A percentile compares a stretch with the other conserved stretches of the same genome.
Evolutionary conservation across 805 yeast genomes (phyloP).

Genomic region (Grigorovia humatica): DNA sequence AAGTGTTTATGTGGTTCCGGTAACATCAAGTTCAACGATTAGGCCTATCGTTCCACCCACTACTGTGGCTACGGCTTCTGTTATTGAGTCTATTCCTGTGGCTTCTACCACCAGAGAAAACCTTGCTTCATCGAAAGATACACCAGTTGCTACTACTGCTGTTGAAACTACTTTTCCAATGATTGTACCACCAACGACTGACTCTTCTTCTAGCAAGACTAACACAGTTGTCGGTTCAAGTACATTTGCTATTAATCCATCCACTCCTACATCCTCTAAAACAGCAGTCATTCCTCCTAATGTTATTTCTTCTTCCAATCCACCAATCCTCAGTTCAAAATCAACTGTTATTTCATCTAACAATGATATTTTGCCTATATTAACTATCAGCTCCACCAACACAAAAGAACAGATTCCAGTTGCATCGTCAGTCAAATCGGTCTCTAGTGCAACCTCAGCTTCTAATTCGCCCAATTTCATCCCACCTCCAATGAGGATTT

Average conservation of each 20-base stretch:
- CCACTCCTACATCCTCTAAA: background rate
- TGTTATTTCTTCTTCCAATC: background rate
- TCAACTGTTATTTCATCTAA: background rate
- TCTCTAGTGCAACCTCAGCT: background rate
- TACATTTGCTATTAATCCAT: background rate
- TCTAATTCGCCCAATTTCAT: background rate
- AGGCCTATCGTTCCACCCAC: too few species aligned
- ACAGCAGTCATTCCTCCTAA: background rate
- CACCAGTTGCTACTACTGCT: background rate
- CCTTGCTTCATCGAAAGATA: background rate
- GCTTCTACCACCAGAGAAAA: background rate
- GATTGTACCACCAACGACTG: background rate
- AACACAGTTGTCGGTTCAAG: background rate
- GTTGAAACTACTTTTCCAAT: background rate
- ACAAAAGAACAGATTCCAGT: too few species aligned
- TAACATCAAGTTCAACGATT: too few species aligned
- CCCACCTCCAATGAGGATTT: background rate
- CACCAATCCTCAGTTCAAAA: background rate
- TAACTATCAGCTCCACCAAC: background rate
- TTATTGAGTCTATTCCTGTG: background rate
- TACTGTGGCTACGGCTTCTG: too few species aligned
- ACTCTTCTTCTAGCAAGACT: background rate
- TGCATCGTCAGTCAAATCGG: too few species aligned
- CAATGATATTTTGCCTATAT: background rate
- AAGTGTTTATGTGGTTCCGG: too few species aligned